phyloP scores from a whole-genome alignment of 306 rosid genomes.

The Ziziphus jujuba region DNA sequence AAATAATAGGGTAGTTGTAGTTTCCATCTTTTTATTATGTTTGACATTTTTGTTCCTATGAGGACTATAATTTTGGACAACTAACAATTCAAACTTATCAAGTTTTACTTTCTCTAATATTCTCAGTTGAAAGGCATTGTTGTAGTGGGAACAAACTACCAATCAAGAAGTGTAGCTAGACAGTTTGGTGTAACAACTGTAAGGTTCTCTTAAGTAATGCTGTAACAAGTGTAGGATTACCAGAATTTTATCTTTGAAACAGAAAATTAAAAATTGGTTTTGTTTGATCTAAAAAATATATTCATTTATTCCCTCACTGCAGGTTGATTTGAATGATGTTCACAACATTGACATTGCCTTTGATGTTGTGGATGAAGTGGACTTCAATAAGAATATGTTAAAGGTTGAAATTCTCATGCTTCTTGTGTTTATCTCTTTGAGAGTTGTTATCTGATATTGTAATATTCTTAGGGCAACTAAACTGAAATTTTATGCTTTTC shows the following conservation, averaged over 20 bases:
- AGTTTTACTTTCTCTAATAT: background rate
- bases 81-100: too few species aligned
- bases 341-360: slow-evolving; percentile 20
- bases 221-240: too few species aligned
- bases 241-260: background rate
- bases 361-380: slow-evolving; percentile 26
- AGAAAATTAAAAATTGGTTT: background rate
- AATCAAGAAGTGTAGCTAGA: slow-evolving; percentile 13
- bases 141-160: slow-evolving; percentile 22
- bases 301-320: background rate
- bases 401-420: slow-evolving; percentile 15
- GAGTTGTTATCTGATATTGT: background rate
- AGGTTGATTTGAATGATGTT: slow-evolving; percentile 25
- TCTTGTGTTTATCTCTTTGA: background rate
- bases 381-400: slow-evolving; percentile 16
- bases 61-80: too few species aligned
- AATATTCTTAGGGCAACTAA: background rate
- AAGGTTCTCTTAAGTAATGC: background rate
- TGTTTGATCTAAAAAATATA: too few species aligned
- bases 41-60: too few species aligned
- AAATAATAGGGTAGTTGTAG: too few species aligned
- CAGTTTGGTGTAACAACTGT: slow-evolving; percentile 26
- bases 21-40: too few species aligned
- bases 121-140: slow-evolving; percentile 20
- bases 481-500: slow-evolving; percentile 1